Conservation (phyloP, 768 basidiomycete species). For the Hypsizygus marmoreus region DNA sequence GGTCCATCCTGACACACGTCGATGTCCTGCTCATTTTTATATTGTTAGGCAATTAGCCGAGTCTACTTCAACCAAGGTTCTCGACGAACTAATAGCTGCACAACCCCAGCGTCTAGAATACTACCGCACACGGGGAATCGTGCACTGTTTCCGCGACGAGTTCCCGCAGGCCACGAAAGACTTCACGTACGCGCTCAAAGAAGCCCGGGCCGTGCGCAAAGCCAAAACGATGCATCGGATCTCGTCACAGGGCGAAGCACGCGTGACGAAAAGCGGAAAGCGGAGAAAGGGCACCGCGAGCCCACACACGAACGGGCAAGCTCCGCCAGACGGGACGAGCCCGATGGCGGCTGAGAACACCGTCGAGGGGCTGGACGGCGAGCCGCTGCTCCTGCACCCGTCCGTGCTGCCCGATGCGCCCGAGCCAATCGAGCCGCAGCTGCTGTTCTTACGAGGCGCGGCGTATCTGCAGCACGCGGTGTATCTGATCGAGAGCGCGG, state of each 20-base stretch:
- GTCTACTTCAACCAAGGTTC: conserved; percentile 73
- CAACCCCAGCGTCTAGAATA: conserved; percentile 82
- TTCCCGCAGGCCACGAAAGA: conserved; percentile 73
- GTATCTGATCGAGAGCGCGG: conserved; percentile 69
- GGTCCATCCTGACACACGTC: not conserved
- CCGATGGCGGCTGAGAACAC: conserved; percentile 39
- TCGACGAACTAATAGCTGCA: conserved; percentile 76
- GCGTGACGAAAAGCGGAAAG: conserved; percentile 42
- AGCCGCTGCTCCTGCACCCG: conserved; percentile 60
- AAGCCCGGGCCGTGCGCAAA: conserved; percentile 72
- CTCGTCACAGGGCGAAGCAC: conserved; percentile 35
- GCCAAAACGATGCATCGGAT: conserved; percentile 57
- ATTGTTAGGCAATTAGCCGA: conserved; percentile 76
- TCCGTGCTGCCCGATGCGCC: conserved; percentile 78
- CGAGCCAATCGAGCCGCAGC: conserved; percentile 84
- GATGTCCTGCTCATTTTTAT: conserved; percentile 16
- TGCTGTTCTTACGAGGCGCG: conserved; percentile 81
- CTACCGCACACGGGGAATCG: conserved; percentile 87
- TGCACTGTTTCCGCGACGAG: conserved; percentile 87
- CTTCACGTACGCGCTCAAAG: conserved; percentile 79
- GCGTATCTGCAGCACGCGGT: conserved; percentile 82
- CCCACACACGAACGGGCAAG: conserved; percentile 58
- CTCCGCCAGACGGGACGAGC: conserved; percentile 68
- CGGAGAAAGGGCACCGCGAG: conserved; percentile 54
- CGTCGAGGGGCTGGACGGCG: conserved; percentile 53